A percentile compares a stretch with the other conserved stretches of the same genome.
Conservation (phyloP, 768 basidiomycete genomes). For the Rickenella mellea region DNA sequence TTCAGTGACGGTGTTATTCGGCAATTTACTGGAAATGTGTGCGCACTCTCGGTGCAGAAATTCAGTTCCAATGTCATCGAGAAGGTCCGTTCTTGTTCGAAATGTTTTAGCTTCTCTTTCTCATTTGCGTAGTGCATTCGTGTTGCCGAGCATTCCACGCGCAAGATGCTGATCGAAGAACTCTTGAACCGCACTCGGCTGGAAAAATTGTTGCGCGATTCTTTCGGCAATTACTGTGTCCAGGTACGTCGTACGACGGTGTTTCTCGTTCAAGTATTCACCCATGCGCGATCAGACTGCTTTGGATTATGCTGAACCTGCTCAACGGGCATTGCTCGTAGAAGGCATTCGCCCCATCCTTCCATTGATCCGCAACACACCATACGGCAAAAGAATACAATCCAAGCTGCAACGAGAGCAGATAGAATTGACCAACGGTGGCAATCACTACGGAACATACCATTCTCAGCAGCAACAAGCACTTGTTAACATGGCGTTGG, state of each 20-base stretch:
- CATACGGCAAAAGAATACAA: constrained; percentile 98
- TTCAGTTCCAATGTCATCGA: constrained; percentile 99
- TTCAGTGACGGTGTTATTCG: constrained; percentile 97
- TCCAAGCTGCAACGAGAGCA: constrained; percentile 96
- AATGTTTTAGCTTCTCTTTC: background rate
- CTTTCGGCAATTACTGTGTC: constrained; percentile 94
- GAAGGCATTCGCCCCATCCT: constrained; percentile 98
- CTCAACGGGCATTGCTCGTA: constrained; percentile 83
- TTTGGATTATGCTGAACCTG: constrained; percentile 94
- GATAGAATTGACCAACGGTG: constrained; percentile 50
- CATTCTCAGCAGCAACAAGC: constrained; percentile 52
- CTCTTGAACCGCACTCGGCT: constrained; percentile 88
- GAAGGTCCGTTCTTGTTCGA: constrained; percentile 43
- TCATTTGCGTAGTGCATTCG: constrained; percentile 53
- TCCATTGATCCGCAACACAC: constrained; percentile 96
- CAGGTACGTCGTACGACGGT: constrained; percentile 40
- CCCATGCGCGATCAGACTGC: constrained; percentile 56
- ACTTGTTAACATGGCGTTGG: constrained; percentile 48
- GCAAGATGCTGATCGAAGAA: constrained; percentile 93
- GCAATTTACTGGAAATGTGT: constrained; percentile 96
- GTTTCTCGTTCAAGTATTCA: constrained; percentile 5
- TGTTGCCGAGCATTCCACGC: constrained; percentile 90
- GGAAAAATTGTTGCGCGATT: constrained; percentile 93
- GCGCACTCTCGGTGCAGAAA: constrained; percentile 95
- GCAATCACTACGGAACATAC: constrained; percentile 27